Evolutionary conservation across 1,139 yeast genomes (phyloP), one percentile per base, ranked within the genome.

Genomic region (Candida dubliniensis): DNA sequence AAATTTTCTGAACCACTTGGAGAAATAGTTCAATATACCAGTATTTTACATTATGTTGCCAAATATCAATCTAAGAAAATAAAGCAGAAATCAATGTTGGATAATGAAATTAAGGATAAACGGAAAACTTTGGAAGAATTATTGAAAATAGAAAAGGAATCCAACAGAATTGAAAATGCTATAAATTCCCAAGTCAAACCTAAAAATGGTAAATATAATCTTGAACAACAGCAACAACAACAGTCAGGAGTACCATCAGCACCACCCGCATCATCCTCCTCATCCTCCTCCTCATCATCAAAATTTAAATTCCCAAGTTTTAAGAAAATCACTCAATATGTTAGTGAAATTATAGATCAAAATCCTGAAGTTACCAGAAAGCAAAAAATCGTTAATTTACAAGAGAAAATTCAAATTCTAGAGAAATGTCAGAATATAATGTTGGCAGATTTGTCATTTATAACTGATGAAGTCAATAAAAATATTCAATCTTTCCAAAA

Each of bases 1-100:
- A 80, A 82, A 44, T 84, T 90, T 53, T 78, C 88, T 34, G 98
- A 91, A 58, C 96, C 96, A 4, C 68, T 91, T 30, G 83, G 87
- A 6, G 97, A 91, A 58, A 79, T 87, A 13, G 90, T 86, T 11
- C 89, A 87, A 56, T 82, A 85, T 63, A 81, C 95, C 0, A 73
- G 76, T 5, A 83, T 85, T 0, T 79, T 86, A 1, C 76, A 86
- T 40, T 77, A 80, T 36, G 79, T 91, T 12, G 73, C 85, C 40
- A 84, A 82, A 56, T 91, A 78, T 59, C 81, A 91, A 44, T 74
- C 77, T 36, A 76, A 83, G 53, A 91, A 93, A 60, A 67, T 79
- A 9, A 67, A 83, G 11, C 98, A 91, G 59, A 70, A 77, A 40
- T 78, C 74, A 40, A 63, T 87, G 51, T 72, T 89, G 10, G 78